Evolutionary conservation across 1,139 yeast species (phyloP).

Genomic region (Pneumocystis oryctolagi): DNA sequence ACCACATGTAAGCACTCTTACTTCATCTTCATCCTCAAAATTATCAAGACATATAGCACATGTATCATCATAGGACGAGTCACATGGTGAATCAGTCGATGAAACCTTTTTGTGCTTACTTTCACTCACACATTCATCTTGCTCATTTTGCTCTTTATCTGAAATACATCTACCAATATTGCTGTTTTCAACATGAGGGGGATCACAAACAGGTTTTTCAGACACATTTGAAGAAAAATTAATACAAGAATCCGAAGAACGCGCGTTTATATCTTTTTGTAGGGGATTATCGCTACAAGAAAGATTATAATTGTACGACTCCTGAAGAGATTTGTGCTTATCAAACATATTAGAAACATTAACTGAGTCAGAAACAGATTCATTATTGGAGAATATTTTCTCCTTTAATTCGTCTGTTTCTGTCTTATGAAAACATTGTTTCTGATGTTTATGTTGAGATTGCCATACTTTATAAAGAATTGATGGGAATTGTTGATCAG

Average conservation of each 20-base stretch:
- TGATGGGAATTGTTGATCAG: slow-evolving; percentile 51
- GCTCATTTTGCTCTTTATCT: neutral
- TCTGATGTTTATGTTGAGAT: slow-evolving; percentile 10
- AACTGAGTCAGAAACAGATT: neutral
- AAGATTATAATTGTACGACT: neutral
- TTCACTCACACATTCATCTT: slow-evolving; percentile 15
- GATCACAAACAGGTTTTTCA: neutral
- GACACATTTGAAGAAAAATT: neutral
- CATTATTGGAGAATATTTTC: neutral
- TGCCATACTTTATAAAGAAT: slow-evolving; percentile 34
- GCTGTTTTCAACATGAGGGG: neutral
- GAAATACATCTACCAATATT: neutral
- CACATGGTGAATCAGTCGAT: slow-evolving; percentile 15
- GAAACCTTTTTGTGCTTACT: slow-evolving; percentile 16
- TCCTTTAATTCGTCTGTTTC: slow-evolving; percentile 9
- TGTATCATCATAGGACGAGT: slow-evolving; percentile 40
- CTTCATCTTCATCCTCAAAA: slow-evolving; percentile 46
- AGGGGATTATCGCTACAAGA: neutral
- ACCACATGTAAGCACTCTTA: slow-evolving; percentile 65
- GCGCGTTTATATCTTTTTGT: neutral
- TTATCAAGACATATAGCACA: slow-evolving; percentile 70
- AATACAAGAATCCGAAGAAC: neutral
- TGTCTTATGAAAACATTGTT: slow-evolving; percentile 12
- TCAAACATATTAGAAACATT: neutral
- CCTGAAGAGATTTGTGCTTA: neutral